Base-by-base conservation (phyloP, 2,329 filamentous ascomycete species). In the Penicillium sp. region DNA sequence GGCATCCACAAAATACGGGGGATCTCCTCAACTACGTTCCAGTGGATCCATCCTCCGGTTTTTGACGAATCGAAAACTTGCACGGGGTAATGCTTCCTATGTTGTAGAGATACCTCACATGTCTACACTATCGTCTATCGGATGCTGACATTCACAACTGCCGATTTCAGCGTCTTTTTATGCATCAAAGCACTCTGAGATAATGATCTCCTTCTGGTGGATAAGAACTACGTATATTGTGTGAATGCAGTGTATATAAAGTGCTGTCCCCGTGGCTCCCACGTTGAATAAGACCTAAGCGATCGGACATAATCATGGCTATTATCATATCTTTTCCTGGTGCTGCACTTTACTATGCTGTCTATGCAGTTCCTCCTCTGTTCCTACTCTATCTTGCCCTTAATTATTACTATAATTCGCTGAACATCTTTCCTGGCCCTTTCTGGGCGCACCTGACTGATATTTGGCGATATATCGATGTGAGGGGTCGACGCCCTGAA, bases 391-490 rank as follows among this genome's bases (percentile, higher is more conserved):
- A 49, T 16, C 46, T 49, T 27, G 2, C 33, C 16, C 16, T 15
- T 4, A 49, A 49, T 13, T 49, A 49, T 49, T 38, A 38, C 46
- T 38, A 38, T 21, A 49, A 49, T 27, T 49, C 46, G 1, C 16
- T 49, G 2, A n/a, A 49, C 10, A 3, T 38, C 21, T 49, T 49
- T 19, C 90, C 90, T 0, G 90, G 90, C 0, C 89, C 87, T 0
- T 79, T 86, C 55, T 68, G 90, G 41, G 90, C 90, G 21, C 86
- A 76, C 4, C 79, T 84, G 53, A 89, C 87, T 13, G 84, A 93
- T 68, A 86, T 84, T 81, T 93, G 90, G 89, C 81, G 90, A 21
- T 84, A 91, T 60, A 81, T 82, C 67, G 87, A 91, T 65, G 88
- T 90, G 1, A 85, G 81, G 55, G 79, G 81, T 9, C 81, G 84